phyloP scores from a whole-genome alignment of 2,329 filamentous ascomycete genomes.

The Celoporthe dispersa region DNA sequence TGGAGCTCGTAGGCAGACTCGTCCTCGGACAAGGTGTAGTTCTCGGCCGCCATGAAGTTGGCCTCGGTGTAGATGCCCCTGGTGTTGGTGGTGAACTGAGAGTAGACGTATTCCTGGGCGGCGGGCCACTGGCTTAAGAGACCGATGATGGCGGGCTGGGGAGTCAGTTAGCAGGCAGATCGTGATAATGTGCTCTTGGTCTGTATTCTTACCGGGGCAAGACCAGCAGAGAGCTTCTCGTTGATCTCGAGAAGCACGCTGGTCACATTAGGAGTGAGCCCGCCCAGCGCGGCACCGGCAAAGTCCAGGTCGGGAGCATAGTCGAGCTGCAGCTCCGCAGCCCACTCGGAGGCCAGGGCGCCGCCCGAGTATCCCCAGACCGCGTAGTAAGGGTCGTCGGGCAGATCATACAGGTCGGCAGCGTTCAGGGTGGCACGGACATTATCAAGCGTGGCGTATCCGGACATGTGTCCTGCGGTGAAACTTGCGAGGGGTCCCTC shows the following conservation, averaged over 20 bases:
- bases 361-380: constrained; percentile 61
- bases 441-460: constrained; percentile 48
- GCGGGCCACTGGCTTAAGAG: constrained; percentile 42
- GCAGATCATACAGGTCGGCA: constrained; percentile 37
- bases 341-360: constrained; percentile 53
- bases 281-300: constrained; percentile 50
- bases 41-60: constrained; percentile 38
- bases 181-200: no score
- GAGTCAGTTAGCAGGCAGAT: background rate
- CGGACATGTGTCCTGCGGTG: constrained; percentile 45
- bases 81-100: constrained; percentile 36
- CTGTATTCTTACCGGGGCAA: constrained; percentile 32
- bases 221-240: constrained; percentile 38
- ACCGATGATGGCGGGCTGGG: constrained; percentile 35
- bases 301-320: constrained; percentile 55
- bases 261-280: constrained; percentile 47
- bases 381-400: constrained; percentile 40
- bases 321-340: constrained; percentile 50
- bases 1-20: constrained; percentile 39
- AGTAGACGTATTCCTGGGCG: constrained; percentile 34
- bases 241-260: constrained; percentile 41
- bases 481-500: constrained; percentile 49
- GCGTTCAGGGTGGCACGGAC: constrained; percentile 45
- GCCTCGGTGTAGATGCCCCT: constrained; percentile 40
- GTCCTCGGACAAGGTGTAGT: constrained; percentile 36